Percentiles rank a stretch among this genome's conserved stretches.
phyloP scores from a whole-genome alignment of 2,329 filamentous ascomycete genomes.

The Fusarium hostae region DNA sequence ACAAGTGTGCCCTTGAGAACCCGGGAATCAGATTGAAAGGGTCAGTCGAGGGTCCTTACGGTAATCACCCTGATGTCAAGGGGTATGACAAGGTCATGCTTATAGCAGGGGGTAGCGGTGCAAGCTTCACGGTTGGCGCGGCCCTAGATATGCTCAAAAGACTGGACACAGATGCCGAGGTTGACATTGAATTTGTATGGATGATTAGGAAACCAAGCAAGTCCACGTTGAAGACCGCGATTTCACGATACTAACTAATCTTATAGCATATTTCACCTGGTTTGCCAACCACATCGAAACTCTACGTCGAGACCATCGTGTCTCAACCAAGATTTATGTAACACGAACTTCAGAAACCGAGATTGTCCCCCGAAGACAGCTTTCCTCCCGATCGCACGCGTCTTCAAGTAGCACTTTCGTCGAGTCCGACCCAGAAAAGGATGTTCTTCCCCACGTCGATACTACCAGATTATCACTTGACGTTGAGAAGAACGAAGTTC shows the following conservation, averaged over 20 bases:
- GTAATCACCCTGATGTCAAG: slow-evolving; percentile 62
- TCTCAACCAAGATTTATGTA: slow-evolving; percentile 51
- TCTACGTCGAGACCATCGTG: slow-evolving; percentile 45
- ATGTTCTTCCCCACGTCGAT: background rate
- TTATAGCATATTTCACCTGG: slow-evolving; percentile 52
- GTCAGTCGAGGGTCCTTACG: slow-evolving; percentile 70
- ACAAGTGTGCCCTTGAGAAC: slow-evolving; percentile 61
- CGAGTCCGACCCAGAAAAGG: slow-evolving; percentile 23
- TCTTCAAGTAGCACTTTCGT: slow-evolving; percentile 15
- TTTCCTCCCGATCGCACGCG: slow-evolving; percentile 15
- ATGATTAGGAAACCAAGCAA: slow-evolving; percentile 52
- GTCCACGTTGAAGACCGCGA: background rate
- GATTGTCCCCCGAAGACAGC: slow-evolving; percentile 5
- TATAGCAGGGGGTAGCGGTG: slow-evolving; percentile 70
- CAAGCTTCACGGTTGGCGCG: slow-evolving; percentile 63
- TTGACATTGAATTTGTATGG: slow-evolving; percentile 54
- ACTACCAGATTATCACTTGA: slow-evolving; percentile 11
- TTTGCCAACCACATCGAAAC: slow-evolving; percentile 51
- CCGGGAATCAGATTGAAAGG: slow-evolving; percentile 61
- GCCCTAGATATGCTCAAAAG: slow-evolving; percentile 52
- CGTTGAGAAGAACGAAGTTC: slow-evolving; percentile 33
- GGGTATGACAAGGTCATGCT: slow-evolving; percentile 67
- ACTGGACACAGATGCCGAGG: slow-evolving; percentile 30
- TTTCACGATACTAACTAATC: background rate
- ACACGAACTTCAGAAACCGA: slow-evolving; percentile 43